Conservation (phyloP, 2,329 filamentous ascomycete species). For the Calonectria montana region DNA sequence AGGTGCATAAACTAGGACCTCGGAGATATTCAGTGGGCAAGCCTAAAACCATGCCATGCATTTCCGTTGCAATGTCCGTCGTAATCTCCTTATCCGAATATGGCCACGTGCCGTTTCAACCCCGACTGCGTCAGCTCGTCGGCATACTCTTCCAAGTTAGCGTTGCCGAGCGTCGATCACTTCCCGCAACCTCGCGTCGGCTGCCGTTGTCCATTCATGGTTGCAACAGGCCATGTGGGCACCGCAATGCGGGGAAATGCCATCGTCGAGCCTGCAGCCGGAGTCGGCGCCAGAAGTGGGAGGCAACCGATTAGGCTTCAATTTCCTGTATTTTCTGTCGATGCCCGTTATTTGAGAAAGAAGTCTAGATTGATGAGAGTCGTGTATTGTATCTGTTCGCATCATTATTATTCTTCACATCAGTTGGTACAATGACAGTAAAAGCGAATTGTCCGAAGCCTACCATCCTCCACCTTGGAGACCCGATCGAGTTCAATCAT, state of each 20-base stretch:
- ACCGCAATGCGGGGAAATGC: background rate
- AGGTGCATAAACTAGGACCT: too few relatives aligned
- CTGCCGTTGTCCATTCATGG: background rate
- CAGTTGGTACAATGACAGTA: background rate
- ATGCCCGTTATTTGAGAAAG: background rate
- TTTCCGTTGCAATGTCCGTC: background rate
- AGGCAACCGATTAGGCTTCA: background rate
- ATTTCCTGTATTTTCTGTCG: background rate
- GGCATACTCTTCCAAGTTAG: background rate
- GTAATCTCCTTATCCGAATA: background rate
- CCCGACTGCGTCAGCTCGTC: background rate
- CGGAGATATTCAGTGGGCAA: too few relatives aligned
- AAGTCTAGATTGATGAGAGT: background rate
- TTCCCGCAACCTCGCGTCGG: slow-evolving; percentile 1
- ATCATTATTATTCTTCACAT: background rate
- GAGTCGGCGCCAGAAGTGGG: background rate
- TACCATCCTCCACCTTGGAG: slow-evolving; percentile 47
- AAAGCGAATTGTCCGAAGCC: slow-evolving; percentile 30
- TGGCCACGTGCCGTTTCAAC: background rate
- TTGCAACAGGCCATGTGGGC: background rate
- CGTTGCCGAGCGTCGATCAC: background rate
- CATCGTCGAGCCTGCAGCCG: background rate
- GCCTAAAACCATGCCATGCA: background rate
- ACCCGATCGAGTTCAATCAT: slow-evolving; percentile 45
- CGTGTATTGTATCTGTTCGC: background rate